Evolutionary conservation across 148 eudicot genomes (phyloP).

Genomic region (Selenicereus undatus): DNA sequence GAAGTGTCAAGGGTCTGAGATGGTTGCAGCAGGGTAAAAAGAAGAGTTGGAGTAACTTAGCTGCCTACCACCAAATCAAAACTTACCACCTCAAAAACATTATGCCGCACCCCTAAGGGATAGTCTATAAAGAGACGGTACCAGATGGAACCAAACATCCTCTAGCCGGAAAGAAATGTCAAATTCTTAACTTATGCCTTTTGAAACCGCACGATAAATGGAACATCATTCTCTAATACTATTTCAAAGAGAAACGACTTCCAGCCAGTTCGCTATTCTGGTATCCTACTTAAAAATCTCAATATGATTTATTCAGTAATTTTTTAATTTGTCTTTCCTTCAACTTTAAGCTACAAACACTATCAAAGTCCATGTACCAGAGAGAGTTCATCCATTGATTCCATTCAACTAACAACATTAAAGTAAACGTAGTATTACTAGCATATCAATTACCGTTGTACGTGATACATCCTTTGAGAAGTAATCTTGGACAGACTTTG

Average conservation of each 20-base stretch:
- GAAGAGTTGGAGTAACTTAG: background rate
- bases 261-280: background rate
- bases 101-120: background rate
- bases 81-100: background rate
- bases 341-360: background rate
- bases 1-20: too few species aligned
- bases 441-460: slow-evolving; percentile 22
- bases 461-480: slow-evolving; percentile 31
- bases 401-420: background rate
- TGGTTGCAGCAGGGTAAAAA: too few species aligned
- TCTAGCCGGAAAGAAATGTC: background rate
- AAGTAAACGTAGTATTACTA: background rate
- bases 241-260: background rate
- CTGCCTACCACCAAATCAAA: background rate
- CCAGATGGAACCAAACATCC: background rate
- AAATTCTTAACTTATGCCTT: background rate
- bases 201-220: background rate
- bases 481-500: slow-evolving; percentile 61
- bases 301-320: background rate
- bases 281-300: background rate
- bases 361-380: background rate
- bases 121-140: background rate
- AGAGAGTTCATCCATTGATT: background rate
- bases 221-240: background rate
- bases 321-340: background rate